Evolutionary conservation across 441 rosid genomes (phyloP), one percentile per base, ranked within the genome.

Genomic region (Gossypium aridum): DNA sequence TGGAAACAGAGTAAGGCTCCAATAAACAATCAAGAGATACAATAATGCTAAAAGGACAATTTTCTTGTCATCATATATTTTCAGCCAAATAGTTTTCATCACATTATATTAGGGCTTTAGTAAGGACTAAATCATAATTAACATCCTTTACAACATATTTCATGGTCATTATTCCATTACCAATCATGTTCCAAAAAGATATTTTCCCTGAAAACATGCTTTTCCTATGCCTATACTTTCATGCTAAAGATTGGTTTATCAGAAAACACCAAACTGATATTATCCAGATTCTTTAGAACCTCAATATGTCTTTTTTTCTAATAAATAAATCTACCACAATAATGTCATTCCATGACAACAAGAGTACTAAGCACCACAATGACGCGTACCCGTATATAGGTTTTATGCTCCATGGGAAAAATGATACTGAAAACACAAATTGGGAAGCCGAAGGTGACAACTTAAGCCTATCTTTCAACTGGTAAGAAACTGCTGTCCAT

Each of bases 401-500:
- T 80, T 95, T 95, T 49, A 95, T 81, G 80, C 97, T 95, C 99
- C 99, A 95, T 55, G 99, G 98, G 73, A 92, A 90, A 77, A 95
- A 90, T 2, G 93, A 88, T 16, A 93, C 79, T 25, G 98, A 88
- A 76, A 83, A 83, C 61, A 91, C 92, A n/a, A 93, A 90, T 81
- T 95, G 98, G 47, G 99, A 93, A 73, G 97, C 94, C 62, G 99
- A 93, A 53, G 98, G 99, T 10, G 99, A 93, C 86, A 95, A 81
- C 76, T 84, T 85, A 75, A 93, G 95, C 83, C 73, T 81, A 81
- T 95, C 99, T 80, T 95, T 95, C 16, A 95, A 86, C 87, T 89
- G 99, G 80, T 93, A 95, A 0, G 99, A 95, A 81, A 95, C 95
- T 6, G 97, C 97, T 34, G 99, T 92, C 98, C 99, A 93, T 19